phyloP scores from a whole-genome alignment of 768 basidiomycete genomes.

The Saitozyma sp. region DNA sequence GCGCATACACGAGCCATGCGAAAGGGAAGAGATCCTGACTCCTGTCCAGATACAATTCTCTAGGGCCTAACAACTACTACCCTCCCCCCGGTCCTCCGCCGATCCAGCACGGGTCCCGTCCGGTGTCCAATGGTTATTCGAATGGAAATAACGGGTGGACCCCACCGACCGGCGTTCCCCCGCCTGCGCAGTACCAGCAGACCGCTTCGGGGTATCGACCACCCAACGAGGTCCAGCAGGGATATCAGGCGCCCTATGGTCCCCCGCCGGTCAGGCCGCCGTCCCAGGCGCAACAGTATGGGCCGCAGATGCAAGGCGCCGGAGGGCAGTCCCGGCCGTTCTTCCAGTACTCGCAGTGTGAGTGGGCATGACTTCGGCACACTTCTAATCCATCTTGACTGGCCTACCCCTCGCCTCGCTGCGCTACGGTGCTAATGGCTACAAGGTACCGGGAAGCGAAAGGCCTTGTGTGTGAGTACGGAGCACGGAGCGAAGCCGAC shows the following conservation, averaged over 20 bases:
- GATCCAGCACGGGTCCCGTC: slow-evolving; percentile 4
- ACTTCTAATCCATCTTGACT: too few relatives aligned
- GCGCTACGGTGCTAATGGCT: neutral
- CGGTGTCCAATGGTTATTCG: neutral
- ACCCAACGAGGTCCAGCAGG: slow-evolving; percentile 22
- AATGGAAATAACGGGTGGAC: neutral
- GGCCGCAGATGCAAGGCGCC: slow-evolving; percentile 59
- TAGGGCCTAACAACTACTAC: neutral
- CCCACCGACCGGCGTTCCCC: slow-evolving; percentile 19
- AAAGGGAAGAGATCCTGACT: neutral
- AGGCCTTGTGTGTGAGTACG: slow-evolving; percentile 75
- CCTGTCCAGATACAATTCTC: neutral
- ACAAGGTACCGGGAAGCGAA: slow-evolving; percentile 68
- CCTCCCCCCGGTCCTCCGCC: slow-evolving; percentile 9
- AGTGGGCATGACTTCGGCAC: too few relatives aligned
- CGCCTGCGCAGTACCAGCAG: slow-evolving; percentile 12
- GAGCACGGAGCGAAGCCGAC: neutral
- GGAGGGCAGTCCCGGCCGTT: slow-evolving; percentile 59
- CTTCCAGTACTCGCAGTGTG: slow-evolving; percentile 86
- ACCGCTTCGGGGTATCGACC: slow-evolving; percentile 12
- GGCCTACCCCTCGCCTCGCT: too few relatives aligned
- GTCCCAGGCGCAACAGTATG: slow-evolving; percentile 63
- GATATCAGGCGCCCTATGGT: slow-evolving; percentile 11
- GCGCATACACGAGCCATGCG: neutral
- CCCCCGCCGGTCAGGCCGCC: slow-evolving; percentile 52